Conservation (phyloP, 352 stramenopile species). For the Poterioochromonas sp. region DNA sequence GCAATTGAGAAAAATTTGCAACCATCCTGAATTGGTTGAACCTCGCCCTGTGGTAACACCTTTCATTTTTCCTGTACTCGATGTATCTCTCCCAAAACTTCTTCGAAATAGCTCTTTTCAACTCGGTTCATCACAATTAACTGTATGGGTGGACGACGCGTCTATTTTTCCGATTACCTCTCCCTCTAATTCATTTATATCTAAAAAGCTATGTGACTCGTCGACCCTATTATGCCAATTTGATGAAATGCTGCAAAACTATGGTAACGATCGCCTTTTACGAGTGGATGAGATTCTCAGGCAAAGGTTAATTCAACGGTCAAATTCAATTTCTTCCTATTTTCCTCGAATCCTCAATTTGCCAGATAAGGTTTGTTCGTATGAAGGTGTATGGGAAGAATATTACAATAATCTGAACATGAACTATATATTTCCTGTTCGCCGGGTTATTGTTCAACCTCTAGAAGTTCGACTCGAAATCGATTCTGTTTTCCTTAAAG, state of each 20-base stretch:
- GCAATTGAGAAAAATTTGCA: constrained; percentile 93
- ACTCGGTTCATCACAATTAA: constrained; percentile 9
- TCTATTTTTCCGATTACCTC: background rate
- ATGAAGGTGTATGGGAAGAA: background rate
- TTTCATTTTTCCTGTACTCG: constrained; percentile 58
- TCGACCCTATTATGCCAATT: too few relatives aligned
- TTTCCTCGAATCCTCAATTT: background rate
- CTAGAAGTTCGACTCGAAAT: background rate
- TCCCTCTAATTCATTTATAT: background rate
- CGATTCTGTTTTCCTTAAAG: too few relatives aligned
- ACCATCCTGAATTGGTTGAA: constrained; percentile 98
- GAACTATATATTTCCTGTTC: background rate
- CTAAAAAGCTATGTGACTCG: too few relatives aligned
- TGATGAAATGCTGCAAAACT: too few relatives aligned
- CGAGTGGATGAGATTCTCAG: constrained; percentile 27
- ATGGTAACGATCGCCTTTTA: too few relatives aligned
- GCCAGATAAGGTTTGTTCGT: too few relatives aligned
- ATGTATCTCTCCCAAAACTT: too few relatives aligned
- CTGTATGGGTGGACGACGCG: background rate
- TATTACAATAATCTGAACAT: background rate
- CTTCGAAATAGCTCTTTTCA: too few relatives aligned
- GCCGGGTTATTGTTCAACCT: background rate
- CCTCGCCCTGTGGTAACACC: constrained; percentile 86
- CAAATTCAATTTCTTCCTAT: background rate
- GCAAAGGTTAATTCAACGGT: background rate